Percentiles rank a stretch among this genome's conserved stretches.
Evolutionary conservation across 2,329 filamentous ascomycete species (phyloP).

Genomic region (Bipolaris zeicola): DNA sequence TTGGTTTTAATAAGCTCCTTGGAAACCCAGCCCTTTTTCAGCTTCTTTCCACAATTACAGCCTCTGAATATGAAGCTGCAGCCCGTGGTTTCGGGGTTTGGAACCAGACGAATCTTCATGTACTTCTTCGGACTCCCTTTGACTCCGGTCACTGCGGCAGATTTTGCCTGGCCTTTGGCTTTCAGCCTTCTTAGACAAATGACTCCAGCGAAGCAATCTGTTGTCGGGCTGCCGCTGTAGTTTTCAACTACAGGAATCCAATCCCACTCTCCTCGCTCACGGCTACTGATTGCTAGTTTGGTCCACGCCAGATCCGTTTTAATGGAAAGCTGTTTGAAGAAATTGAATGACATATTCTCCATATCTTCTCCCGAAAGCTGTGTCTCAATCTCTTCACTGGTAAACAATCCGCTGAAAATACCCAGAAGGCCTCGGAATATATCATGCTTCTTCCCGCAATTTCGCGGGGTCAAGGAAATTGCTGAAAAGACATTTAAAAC

Average conservation of each 20-base stretch:
- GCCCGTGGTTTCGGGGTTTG: neutral
- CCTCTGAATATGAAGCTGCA: slow-evolving; percentile 6
- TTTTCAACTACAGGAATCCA: slow-evolving; percentile 11
- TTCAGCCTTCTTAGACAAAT: slow-evolving; percentile 4
- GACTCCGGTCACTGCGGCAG: neutral
- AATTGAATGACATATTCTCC: slow-evolving; percentile 9
- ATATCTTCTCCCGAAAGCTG: slow-evolving; percentile 6
- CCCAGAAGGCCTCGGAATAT: slow-evolving; percentile 7
- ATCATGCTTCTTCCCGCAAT: neutral
- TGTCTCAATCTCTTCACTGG: neutral
- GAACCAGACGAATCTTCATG: slow-evolving; percentile 2
- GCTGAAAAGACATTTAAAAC: slow-evolving; percentile 10
- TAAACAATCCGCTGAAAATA: slow-evolving; percentile 9
- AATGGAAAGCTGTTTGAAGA: slow-evolving; percentile 3
- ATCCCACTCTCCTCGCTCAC: slow-evolving; percentile 6
- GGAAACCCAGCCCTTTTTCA: neutral
- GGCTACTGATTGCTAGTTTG: slow-evolving; percentile 9
- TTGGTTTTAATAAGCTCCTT: slow-evolving; percentile 1
- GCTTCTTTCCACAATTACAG: slow-evolving; percentile 9
- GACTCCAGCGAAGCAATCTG: slow-evolving; percentile 8
- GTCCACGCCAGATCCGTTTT: slow-evolving; percentile 5
- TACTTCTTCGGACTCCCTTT: slow-evolving; percentile 9
- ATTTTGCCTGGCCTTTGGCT: slow-evolving; percentile 3
- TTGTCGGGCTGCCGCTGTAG: neutral
- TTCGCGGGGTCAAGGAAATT: slow-evolving; percentile 1